Evolutionary conservation across 2,329 filamentous ascomycete genomes (phyloP).

Genomic region (Chlorencoelia australis): DNA sequence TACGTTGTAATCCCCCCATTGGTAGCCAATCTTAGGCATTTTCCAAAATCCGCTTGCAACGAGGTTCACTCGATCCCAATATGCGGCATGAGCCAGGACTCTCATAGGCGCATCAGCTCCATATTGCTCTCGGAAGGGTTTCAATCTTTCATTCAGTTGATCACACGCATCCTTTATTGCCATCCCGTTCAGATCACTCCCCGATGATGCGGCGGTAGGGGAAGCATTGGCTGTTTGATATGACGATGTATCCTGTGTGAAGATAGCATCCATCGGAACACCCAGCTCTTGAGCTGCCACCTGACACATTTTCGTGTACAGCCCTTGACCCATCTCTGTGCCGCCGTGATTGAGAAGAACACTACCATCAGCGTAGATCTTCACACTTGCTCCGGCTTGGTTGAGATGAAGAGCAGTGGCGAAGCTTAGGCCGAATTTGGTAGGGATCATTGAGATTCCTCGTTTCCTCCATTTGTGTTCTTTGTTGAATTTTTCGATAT

Average conservation of each 20-base stretch:
- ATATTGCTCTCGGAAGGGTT: constrained; percentile 73
- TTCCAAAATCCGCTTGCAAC: constrained; percentile 93
- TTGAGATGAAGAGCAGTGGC: constrained; percentile 82
- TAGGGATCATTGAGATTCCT: constrained; percentile 63
- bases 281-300: constrained; percentile 80
- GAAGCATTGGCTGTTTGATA: constrained; percentile 92
- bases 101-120: constrained; percentile 72
- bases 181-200: constrained; percentile 92
- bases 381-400: constrained; percentile 84
- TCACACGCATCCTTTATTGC: constrained; percentile 85
- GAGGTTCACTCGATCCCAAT: constrained; percentile 89
- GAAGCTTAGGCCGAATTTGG: constrained; percentile 95
- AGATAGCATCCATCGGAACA: constrained; percentile 69
- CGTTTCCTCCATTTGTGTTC: constrained; percentile 89
- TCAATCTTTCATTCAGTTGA: constrained; percentile 76
- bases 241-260: constrained; percentile 86
- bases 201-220: constrained; percentile 82
- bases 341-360: constrained; percentile 87
- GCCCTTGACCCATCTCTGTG: constrained; percentile 88
- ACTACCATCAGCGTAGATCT: constrained; percentile 92
- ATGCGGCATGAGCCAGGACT: constrained; percentile 77
- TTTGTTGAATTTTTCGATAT: constrained; percentile 67
- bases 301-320: constrained; percentile 94
- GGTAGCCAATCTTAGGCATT: constrained; percentile 89
- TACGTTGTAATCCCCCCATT: constrained; percentile 79